phyloP scores from a whole-genome alignment of 257 asterid genomes.

The Jaltomata sinuosa region DNA sequence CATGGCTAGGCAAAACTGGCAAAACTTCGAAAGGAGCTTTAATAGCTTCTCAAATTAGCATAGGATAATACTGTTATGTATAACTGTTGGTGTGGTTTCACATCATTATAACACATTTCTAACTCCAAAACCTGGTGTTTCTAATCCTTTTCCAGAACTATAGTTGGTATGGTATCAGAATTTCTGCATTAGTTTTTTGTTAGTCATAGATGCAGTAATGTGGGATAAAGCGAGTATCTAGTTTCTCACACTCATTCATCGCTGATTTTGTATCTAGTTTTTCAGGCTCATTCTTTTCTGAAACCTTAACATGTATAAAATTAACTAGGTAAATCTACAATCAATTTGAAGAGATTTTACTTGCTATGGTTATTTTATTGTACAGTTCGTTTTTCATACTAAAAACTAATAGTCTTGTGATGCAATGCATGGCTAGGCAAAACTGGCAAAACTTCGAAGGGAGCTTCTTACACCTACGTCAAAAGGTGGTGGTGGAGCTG shows the following conservation, averaged over 20 bases:
- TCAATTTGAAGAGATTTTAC: not conserved
- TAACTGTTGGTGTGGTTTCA: not conserved
- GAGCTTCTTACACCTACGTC: constrained; percentile 85
- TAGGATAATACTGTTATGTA: not conserved
- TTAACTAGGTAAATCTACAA: not conserved
- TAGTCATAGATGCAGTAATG: not conserved
- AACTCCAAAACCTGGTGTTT: not conserved
- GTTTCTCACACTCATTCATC: not conserved
- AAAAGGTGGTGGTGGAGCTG: constrained; percentile 98
- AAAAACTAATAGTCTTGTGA: not conserved
- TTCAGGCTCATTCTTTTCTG: not conserved
- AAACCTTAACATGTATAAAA: not conserved
- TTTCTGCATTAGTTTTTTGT: not conserved
- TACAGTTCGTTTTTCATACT: not conserved
- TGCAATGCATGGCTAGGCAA: constrained; percentile 46
- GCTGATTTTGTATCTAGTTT: not conserved
- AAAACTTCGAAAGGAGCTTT: constrained; percentile 77
- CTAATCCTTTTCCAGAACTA: not conserved
- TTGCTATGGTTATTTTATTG: not conserved
- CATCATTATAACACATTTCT: not conserved
- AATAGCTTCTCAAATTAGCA: not conserved
- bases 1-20: constrained; percentile 83
- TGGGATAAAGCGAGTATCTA: not conserved
- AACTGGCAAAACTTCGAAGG: constrained; percentile 94
- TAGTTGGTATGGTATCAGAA: not conserved